Conservation (phyloP, 1,284 basidiomycete species). For the Sporisorium iseilematis-ciliati region DNA sequence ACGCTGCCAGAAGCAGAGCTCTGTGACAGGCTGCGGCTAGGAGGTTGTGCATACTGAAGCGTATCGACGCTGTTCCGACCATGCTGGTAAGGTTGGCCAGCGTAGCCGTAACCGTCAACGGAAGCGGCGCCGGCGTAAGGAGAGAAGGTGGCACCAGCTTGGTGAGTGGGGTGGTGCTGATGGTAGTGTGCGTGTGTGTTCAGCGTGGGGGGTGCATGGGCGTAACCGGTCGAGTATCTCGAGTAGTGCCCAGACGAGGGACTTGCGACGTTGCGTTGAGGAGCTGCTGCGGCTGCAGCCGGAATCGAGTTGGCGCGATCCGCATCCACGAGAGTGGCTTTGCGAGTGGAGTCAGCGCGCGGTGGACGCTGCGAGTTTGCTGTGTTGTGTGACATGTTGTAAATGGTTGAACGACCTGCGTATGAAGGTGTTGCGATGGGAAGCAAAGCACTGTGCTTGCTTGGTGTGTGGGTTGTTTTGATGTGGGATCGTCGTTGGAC, state of each 20-base stretch:
- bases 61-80: conserved; percentile 13
- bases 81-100: conserved; percentile 12
- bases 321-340: conserved; percentile 13
- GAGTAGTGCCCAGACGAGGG: conserved; percentile 18
- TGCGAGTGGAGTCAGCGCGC: conserved; percentile 22
- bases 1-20: conserved; percentile 27
- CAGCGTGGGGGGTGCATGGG: conserved; percentile 9
- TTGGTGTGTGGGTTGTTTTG: not conserved
- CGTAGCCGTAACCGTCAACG: conserved; percentile 18
- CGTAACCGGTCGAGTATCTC: conserved; percentile 23
- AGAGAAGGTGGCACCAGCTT: conserved; percentile 6
- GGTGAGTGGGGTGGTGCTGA: conserved; percentile 17
- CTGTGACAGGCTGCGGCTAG: conserved; percentile 24
- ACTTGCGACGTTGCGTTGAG: conserved; percentile 20
- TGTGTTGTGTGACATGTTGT: conserved; percentile 27
- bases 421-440: not conserved
- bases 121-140: conserved; percentile 10
- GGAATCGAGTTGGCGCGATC: conserved; percentile 23
- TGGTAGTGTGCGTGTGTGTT: conserved; percentile 13
- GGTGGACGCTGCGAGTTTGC: conserved; percentile 24
- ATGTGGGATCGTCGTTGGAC: conserved; percentile 14
- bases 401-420: not conserved
- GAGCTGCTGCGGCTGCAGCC: not conserved
- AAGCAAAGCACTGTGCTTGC: not conserved
- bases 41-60: conserved; percentile 20